phyloP scores from a whole-genome alignment of 345 rosid species.

The Hibiscus syriacus region DNA sequence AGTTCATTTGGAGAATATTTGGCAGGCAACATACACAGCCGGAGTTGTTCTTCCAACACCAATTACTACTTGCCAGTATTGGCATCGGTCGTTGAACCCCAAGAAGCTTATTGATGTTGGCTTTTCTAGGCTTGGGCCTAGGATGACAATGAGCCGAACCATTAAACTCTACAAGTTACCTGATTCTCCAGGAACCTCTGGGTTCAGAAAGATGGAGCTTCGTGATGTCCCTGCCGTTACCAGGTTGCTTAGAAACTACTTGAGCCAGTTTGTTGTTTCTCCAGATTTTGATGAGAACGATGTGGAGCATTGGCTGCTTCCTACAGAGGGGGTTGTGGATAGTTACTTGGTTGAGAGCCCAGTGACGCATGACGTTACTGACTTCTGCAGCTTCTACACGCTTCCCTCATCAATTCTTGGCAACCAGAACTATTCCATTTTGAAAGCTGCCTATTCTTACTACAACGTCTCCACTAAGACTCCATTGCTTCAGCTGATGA shows the following conservation, averaged over 20 bases:
- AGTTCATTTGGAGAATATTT: slow-evolving; percentile 82
- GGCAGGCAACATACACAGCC: slow-evolving; percentile 98
- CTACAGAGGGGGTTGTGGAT: slow-evolving; percentile 66
- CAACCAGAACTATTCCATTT: slow-evolving; percentile 52
- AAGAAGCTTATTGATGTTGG: slow-evolving; percentile 97
- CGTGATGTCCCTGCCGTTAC: slow-evolving; percentile 88
- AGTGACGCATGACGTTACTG: slow-evolving; percentile 73
- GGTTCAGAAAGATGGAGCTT: slow-evolving; percentile 83
- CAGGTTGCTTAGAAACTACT: slow-evolving; percentile 61
- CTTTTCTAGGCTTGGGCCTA: slow-evolving; percentile 79
- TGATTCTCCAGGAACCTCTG: slow-evolving; percentile 66
- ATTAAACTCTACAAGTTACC: slow-evolving; percentile 83
- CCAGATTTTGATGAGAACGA: slow-evolving; percentile 85
- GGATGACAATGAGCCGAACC: slow-evolving; percentile 97
- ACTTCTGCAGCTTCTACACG: slow-evolving; percentile 92
- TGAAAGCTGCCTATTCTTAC: slow-evolving; percentile 95
- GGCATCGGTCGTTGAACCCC: slow-evolving; percentile 96
- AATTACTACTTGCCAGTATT: slow-evolving; percentile 76
- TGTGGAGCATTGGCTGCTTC: slow-evolving; percentile 95
- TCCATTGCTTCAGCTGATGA: slow-evolving; percentile 86
- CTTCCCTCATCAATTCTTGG: slow-evolving; percentile 95
- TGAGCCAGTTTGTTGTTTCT: slow-evolving; percentile 67
- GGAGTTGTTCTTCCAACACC: slow-evolving; percentile 94
- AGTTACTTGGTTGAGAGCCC: slow-evolving; percentile 86
- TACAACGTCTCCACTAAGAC: slow-evolving; percentile 82